A percentile compares a stretch with the other conserved stretches of the same genome.
These are phyloP conservation scores for Mycoemilia scoparia DNA, from an alignment of 192 early-diverging fungal species.

Conservation along the genomic window DNA sequence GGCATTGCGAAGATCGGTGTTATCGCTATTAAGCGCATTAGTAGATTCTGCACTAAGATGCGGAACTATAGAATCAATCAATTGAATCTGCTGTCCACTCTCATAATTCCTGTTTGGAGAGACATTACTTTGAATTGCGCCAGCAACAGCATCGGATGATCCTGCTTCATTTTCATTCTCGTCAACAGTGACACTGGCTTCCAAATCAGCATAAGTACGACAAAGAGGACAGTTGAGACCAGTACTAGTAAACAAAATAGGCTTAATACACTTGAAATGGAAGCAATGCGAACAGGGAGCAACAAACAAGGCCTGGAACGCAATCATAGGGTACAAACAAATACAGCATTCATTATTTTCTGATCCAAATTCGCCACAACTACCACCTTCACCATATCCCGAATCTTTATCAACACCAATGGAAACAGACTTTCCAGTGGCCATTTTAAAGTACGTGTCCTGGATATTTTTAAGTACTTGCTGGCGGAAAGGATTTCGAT, in stretches of 20 bases:
- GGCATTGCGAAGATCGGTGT: too few species aligned
- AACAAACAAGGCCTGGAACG: slow-evolving; percentile 79
- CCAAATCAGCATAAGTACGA: slow-evolving; percentile 83
- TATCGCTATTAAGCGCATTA: too few species aligned
- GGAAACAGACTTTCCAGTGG: too few species aligned
- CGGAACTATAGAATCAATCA: too few species aligned
- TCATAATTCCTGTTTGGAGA: too few species aligned
- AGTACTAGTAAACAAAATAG: slow-evolving; percentile 49
- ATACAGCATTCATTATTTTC: slow-evolving; percentile 75
- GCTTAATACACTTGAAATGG: slow-evolving; percentile 85
- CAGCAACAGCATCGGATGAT: too few species aligned
- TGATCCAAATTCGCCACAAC: slow-evolving; percentile 20
- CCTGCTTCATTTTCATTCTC: slow-evolving; percentile 31
- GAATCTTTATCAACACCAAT: too few species aligned
- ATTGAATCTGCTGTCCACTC: too few species aligned
- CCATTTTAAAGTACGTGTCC: slow-evolving; percentile 19
- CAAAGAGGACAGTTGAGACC: slow-evolving; percentile 81
- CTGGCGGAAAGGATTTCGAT: slow-evolving; percentile 42
- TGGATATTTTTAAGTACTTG: slow-evolving; percentile 26
- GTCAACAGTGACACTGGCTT: slow-evolving; percentile 44
- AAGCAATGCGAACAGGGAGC: slow-evolving; percentile 86
- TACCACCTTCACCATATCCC: slow-evolving; percentile 11
- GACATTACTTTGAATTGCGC: too few species aligned
- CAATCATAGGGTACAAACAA: slow-evolving; percentile 68
- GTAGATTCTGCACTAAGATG: too few species aligned